Evolutionary conservation across 2,329 filamentous ascomycete species (phyloP), one percentile per base, ranked within the genome.

Genomic region (Talaromyces sp.): DNA sequence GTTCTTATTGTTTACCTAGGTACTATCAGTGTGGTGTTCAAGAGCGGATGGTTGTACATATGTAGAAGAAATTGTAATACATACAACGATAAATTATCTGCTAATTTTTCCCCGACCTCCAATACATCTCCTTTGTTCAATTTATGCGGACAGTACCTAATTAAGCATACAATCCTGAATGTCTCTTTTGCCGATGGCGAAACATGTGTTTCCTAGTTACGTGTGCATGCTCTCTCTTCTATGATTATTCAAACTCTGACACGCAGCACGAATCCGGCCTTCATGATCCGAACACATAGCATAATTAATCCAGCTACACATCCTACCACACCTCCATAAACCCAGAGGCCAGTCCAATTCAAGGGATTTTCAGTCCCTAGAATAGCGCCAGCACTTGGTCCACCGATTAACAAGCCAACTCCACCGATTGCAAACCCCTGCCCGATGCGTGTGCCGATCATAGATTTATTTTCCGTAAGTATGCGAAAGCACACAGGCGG

Each of bases 401-500:
- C 82, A 0, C 83, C 83, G 16, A 82, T 72, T 60, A 85, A 67
- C 47, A 84, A 62, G 0, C 83, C 82, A 2, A 84, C 70, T 1
- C 77, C 75, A 3, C 79, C 74, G 49, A 79, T 69, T 0, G 77
- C 78, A 67, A 84, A 85, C 0, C 80, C 80, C 72, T 84, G 83
- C 8, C 85, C 85, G 67, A 85, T 80, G 54, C 85, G 83, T 0
- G 84, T 82, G 1, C 85, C 84, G 13, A 84, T 77, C 47, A 84
- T 76, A 24, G 78, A 73, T 3, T 80, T 74, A 66, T 84, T 76
- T 52, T 73, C 74, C 47, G 73, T 74, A 35, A 74, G 64, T 2
- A 65, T 61, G 33, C 69, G 65, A 19, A 74, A 68, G n/a, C 69
- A 71, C 10, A 73, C 68, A 13, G 73, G 70, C n/a, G 72, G 70